Base-by-base conservation (phyloP, 108 stramenopile species). In the Conticribra weissflogii region DNA sequence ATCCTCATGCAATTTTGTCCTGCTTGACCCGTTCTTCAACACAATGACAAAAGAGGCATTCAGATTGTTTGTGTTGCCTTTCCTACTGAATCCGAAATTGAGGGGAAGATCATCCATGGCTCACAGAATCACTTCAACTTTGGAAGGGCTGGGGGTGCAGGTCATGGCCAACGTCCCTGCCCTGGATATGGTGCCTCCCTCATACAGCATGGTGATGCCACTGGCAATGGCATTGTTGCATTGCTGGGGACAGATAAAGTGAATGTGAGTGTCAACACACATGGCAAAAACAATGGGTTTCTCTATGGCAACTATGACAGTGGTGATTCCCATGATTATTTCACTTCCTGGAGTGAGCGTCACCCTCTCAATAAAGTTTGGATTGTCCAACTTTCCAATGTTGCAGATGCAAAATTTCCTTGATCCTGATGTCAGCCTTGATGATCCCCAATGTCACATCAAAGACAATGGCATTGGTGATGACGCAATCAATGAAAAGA, bases 1-100 rank as follows among this genome's bases (percentile, higher is more conserved):
- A 84, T 99, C 98, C 72, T 99, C 98, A 78, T 99, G 98, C 21
- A 99, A 81, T 82, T 99, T 99, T 72, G 97, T 85, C 15, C 98
- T 97, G 32, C 90, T 83, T 9, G 97, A 97, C 31, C 98, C 97
- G n/a, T 93, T 73, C 23, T 76, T 44, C 18, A 93, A 65, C 19
- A 83, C 83, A 59, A 86, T 88, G 28, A 81, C 47, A 44, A 96
- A 74, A 23, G 74, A 83, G 16, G 71, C 67, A n/a, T 48, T 41
- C 12, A 85, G 59, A 67, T 97, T 87, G 50, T 86, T 82, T 21
- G 96, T 91, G 64, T 98, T 98, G 4, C 98, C 98, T 81, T 98
- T 98, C 33, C 97, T 97, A 29, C 90, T 86, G 62, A 98, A 98
- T 52, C 97, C 98, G 83, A 98, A 97, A 77, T 98, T 98, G 64